Base-by-base conservation (phyloP, 148 eudicot genomes). In the Dysphania ambrosioides region DNA sequence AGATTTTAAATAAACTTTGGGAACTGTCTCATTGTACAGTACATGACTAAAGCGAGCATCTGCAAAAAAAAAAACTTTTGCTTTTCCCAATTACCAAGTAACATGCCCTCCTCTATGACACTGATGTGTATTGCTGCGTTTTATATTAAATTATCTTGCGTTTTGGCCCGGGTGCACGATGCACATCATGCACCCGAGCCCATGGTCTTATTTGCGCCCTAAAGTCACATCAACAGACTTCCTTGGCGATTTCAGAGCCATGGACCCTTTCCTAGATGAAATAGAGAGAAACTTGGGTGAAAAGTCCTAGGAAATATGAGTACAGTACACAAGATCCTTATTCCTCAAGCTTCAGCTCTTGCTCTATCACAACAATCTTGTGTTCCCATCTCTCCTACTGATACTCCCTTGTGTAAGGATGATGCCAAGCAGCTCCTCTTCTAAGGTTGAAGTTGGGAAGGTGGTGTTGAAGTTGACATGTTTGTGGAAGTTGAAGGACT, bases 181-280 rank as follows among this genome's bases (percentile, higher is more conserved):
- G n/a, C n/a, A n/a, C n/a, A n/a, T n/a, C n/a, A n/a, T n/a, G n/a
- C n/a, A n/a, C n/a, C n/a, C n/a, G n/a, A n/a, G n/a, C n/a, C n/a
- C n/a, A n/a, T n/a, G n/a, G n/a, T n/a, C n/a, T n/a, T n/a, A n/a
- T n/a, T n/a, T n/a, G n/a, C n/a, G n/a, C n/a, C n/a, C n/a, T n/a
- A n/a, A 36, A 7, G 85, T 91, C 34, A 19, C 18, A 2, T 82
- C 73, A 32, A 47, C 79, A 6, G 93, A 94, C 72, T 11, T 86
- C 3, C 56, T 89, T 41, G 95, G 93, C 23, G 98, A 91, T 72
- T 88, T 92, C 55, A 96, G 98, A 23, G 96, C 85, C 10, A 79
- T 97, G 34, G 98, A 91, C 84, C 98, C 98, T 0, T 92, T 90
- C 72, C 96, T 96, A 11, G 98, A 88, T 0, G 98, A 95, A 64